phyloP scores from a whole-genome alignment of 2,329 filamentous ascomycete species.

The Trichoderma sp. region DNA sequence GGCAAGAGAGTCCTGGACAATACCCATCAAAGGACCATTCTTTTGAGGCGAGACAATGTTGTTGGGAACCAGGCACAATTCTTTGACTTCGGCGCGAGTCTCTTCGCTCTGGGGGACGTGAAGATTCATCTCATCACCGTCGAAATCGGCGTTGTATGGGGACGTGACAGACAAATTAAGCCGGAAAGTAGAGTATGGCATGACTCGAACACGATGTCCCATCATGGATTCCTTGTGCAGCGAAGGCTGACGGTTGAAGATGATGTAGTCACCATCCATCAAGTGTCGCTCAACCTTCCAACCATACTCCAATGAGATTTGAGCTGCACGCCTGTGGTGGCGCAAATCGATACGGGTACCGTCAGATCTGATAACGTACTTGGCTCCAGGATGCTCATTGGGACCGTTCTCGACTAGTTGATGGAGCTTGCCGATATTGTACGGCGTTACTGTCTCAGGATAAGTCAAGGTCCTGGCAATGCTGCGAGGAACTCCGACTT shows the following conservation, averaged over 20 bases:
- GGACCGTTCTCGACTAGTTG: constrained; percentile 89
- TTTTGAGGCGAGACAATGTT: constrained; percentile 98
- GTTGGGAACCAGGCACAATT: constrained; percentile 95
- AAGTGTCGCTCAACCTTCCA: constrained; percentile 99
- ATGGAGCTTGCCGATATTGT: constrained; percentile 93
- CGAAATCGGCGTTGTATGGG: constrained; percentile 99
- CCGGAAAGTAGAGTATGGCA: constrained; percentile 98
- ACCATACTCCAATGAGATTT: constrained; percentile 87
- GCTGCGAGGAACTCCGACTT: constrained; percentile 93
- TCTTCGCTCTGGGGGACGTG: constrained; percentile 98
- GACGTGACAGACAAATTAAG: constrained; percentile 97
- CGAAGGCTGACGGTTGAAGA: constrained; percentile 99
- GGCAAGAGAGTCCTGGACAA: constrained; percentile 95
- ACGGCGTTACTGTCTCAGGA: constrained; percentile 94
- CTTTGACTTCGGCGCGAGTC: constrained; percentile 88
- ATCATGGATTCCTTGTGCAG: constrained; percentile 99
- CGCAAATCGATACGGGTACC: constrained; percentile 93
- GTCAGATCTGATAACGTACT: constrained; percentile 92
- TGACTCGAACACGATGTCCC: constrained; percentile 95
- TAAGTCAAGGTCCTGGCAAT: constrained; percentile 94
- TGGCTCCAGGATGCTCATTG: constrained; percentile 91
- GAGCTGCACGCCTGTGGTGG: constrained; percentile 84
- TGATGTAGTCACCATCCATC: constrained; percentile 93
- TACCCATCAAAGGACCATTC: constrained; percentile 98
- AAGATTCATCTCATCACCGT: constrained; percentile 99